Percentiles rank a stretch among this genome's conserved stretches.
phyloP scores from a whole-genome alignment of 768 basidiomycete genomes.

The Jaapia argillacea region DNA sequence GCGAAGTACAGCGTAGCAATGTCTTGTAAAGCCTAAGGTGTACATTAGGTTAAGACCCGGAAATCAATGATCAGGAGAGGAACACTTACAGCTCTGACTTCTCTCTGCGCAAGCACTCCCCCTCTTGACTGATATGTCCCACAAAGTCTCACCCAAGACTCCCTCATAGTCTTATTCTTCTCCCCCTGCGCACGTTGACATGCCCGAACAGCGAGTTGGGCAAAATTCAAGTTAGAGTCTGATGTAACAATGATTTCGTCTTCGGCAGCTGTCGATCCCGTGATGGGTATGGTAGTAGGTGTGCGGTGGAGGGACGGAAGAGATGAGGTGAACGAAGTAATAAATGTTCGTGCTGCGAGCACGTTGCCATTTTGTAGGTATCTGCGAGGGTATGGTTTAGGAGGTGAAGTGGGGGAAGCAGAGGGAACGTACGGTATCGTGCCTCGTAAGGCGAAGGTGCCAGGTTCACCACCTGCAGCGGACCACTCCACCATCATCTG shows the following conservation, averaged over 20 bases:
- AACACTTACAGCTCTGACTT: constrained; percentile 49
- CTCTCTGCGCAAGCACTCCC: constrained; percentile 45
- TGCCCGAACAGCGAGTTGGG: constrained; percentile 81
- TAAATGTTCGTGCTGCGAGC: constrained; percentile 89
- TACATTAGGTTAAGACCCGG: background rate
- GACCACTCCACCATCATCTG: constrained; percentile 83
- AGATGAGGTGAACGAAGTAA: constrained; percentile 64
- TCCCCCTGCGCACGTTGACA: constrained; percentile 82
- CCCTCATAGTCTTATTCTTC: constrained; percentile 63
- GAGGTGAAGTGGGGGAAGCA: background rate
- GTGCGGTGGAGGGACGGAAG: constrained; percentile 34
- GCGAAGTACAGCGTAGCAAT: constrained; percentile 76
- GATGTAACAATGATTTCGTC: constrained; percentile 68
- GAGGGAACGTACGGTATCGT: constrained; percentile 64
- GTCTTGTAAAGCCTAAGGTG: constrained; percentile 58
- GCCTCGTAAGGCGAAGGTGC: constrained; percentile 77
- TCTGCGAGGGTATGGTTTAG: constrained; percentile 24
- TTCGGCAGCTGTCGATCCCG: constrained; percentile 10
- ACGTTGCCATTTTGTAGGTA: constrained; percentile 83
- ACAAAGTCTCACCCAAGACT: constrained; percentile 78
- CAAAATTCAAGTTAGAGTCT: constrained; percentile 75
- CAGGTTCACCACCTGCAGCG: constrained; percentile 39
- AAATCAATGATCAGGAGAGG: background rate
- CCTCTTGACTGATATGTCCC: constrained; percentile 76
- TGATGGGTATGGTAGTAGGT: constrained; percentile 32